A percentile compares a stretch with the other conserved stretches of the same genome.
These are phyloP conservation scores for Stagonosporopsis tanaceti DNA, from an alignment of 2,329 filamentous ascomycete genomes.

Conservation along the genomic window DNA sequence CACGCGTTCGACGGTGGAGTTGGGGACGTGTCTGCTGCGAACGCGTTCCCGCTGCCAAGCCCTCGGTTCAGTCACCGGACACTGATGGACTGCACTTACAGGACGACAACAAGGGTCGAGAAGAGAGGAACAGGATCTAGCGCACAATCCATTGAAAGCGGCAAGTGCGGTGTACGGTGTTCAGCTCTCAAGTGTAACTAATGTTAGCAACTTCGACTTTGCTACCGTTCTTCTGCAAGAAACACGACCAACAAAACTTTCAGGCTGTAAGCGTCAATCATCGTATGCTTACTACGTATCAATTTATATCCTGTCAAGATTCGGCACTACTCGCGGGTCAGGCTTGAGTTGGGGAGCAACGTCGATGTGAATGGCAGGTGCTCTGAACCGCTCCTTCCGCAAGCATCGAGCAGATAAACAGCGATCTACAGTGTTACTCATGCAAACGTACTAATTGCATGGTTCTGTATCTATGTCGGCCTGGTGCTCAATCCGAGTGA, in stretches of 20 bases:
- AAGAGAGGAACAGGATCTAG: not conserved
- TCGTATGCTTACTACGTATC: not conserved
- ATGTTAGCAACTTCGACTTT: not conserved
- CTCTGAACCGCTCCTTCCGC: not conserved
- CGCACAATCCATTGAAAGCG: not conserved
- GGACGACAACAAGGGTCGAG: not conserved
- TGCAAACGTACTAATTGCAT: not conserved
- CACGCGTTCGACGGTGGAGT: slow-evolving; percentile 8
- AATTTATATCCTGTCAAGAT: not conserved
- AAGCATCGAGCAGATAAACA: not conserved
- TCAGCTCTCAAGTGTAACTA: not conserved
- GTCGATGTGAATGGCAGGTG: not conserved
- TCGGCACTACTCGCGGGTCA: not conserved
- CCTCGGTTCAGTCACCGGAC: not conserved
- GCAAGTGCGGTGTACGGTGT: not conserved
- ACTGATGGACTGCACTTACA: not conserved
- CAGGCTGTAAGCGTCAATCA: not conserved
- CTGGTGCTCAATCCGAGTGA: not conserved
- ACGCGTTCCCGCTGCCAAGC: not conserved
- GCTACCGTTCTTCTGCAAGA: not conserved
- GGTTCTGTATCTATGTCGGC: not conserved
- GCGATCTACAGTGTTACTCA: not conserved
- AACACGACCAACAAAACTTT: not conserved
- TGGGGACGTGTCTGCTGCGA: slow-evolving; percentile 1
- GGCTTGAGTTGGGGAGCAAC: not conserved